Base-by-base conservation (phyloP, 352 stramenopile genomes). In the Globisporangium camurandrum region DNA sequence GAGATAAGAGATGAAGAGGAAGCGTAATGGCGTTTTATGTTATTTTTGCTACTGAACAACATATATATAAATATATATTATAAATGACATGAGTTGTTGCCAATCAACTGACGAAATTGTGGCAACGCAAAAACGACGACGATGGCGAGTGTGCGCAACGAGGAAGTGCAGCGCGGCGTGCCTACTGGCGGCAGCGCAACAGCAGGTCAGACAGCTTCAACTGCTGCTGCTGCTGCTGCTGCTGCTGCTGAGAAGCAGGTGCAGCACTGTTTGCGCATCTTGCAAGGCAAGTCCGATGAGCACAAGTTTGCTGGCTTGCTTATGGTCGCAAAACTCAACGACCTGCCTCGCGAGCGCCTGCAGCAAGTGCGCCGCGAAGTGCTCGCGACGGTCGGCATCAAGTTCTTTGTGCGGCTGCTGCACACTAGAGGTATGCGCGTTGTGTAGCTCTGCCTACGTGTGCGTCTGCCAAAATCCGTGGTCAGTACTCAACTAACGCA, bases 281-380 rank as follows among this genome's bases (percentile, higher is more conserved):
- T 94, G 33, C 57, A 64, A 40, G 83, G 83, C 0, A 66, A 68
- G 23, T 83, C 72, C 7, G 80, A 94, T 43, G 83, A 94, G 62
- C 79, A 94, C 72, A 92, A 92, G 58, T 91, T 94, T 49, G 83
- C 83, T 1, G 83, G 83, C 1, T 56, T 94, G 64, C 68, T 92
- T 33, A 94, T 94, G 83, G 58, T 91, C 68, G 87, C 83, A 22
- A 94, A 92, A 57, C 74, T 92, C 36, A 54, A 54, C 20, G 56
- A 75, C 8, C 51, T 90, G 20, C 54, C 70, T 19, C 46, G 46
- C 37, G 60, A 69, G 30, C 71, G 58, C 20, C 58, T 84, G 42
- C 69, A 74, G 54, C 54, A 69, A 33, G 54, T 92, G 59, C 70
- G 78, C 0, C 57, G 50, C 22, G 67, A 84, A 39, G 78, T 92